Base-by-base conservation (phyloP, 2,329 filamentous ascomycete genomes). In the Ceratocystis ficicola region DNA sequence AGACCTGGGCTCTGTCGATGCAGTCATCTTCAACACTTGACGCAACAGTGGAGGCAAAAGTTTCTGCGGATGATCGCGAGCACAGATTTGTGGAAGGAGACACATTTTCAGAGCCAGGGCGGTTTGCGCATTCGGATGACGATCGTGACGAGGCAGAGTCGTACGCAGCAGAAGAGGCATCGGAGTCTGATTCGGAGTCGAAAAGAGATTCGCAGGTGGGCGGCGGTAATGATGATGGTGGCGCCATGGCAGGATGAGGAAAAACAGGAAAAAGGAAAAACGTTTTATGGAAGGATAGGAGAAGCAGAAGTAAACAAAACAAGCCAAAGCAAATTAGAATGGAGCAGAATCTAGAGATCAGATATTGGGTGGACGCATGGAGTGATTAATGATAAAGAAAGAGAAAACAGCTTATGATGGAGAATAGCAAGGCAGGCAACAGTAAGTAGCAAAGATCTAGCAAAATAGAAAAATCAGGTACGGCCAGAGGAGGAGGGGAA, bases 31-130 rank as follows among this genome's bases (percentile, higher is more conserved):
- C 84, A 55, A 84, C 80, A 55, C 83, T 79, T 2, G 86, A 89
- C 41, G 82, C 77, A 41, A 83, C 77, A 2, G 86, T 88, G 4
- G 91, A 96, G 71, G 86, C 84, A 74, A 92, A 95, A 1, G 91
- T 95, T 68, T 90, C 87, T 70, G 85, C 80, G 0, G 90, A 94
- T 30, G 83, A 80, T 59, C 81, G 79, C 1, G 80, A 75, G 70
- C 78, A 80, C 66, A 76, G 71, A 65, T 73, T 75, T 7, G 77
- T 78, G 20, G 72, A 72, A 3, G 77, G 76, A 3, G 77, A 77
- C 32, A 77, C 70, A 66, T 78, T 52, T 12, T 63, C 62, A 44
- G 60, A n/a, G 41, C 41, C 25, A 1, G 5, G 41, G 5, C 10
- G 57, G 30, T 44, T 25, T 36, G 59, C 25, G 28, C 32, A 28